Conservation (phyloP, 495 filamentous ascomycete genomes). For the Arthonia radiata region DNA sequence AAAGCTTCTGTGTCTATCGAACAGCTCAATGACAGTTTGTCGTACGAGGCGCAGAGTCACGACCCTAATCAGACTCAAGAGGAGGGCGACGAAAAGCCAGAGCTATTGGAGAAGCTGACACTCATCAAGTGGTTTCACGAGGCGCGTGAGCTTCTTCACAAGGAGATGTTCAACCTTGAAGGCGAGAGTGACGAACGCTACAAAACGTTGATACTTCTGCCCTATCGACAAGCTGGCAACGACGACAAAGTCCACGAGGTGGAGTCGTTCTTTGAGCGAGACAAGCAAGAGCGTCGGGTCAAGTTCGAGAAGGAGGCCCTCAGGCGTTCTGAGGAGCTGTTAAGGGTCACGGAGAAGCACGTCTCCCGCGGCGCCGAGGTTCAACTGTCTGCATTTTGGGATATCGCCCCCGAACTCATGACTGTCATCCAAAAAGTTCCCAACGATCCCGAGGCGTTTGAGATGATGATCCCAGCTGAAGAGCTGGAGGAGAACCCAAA, state of each 20-base stretch:
- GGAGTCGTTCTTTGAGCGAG: slow-evolving; percentile 54
- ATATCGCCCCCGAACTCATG: slow-evolving; percentile 67
- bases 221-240: slow-evolving; percentile 46
- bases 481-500: slow-evolving; percentile 71
- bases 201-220: slow-evolving; percentile 50
- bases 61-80: slow-evolving; percentile 69
- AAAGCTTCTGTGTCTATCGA: slow-evolving; percentile 36
- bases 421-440: slow-evolving; percentile 59
- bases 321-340: slow-evolving; percentile 50
- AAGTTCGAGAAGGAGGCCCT: slow-evolving; percentile 40
- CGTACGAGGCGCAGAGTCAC: slow-evolving; percentile 42
- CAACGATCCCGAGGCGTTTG: slow-evolving; percentile 13
- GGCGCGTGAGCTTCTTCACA: slow-evolving; percentile 62
- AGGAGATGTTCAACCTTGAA: slow-evolving; percentile 60
- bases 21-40: slow-evolving; percentile 42
- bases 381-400: slow-evolving; percentile 87
- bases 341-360: slow-evolving; percentile 59
- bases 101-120: slow-evolving; percentile 80
- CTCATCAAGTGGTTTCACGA: slow-evolving; percentile 96
- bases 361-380: slow-evolving; percentile 71
- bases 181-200: slow-evolving; percentile 68
- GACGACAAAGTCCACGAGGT: slow-evolving; percentile 53
- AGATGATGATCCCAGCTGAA: slow-evolving; percentile 38
- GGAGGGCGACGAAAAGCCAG: slow-evolving; percentile 85
- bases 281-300: slow-evolving; percentile 40